Base-by-base conservation (phyloP, 2,329 filamentous ascomycete species). In the Colletotrichum sp. region DNA sequence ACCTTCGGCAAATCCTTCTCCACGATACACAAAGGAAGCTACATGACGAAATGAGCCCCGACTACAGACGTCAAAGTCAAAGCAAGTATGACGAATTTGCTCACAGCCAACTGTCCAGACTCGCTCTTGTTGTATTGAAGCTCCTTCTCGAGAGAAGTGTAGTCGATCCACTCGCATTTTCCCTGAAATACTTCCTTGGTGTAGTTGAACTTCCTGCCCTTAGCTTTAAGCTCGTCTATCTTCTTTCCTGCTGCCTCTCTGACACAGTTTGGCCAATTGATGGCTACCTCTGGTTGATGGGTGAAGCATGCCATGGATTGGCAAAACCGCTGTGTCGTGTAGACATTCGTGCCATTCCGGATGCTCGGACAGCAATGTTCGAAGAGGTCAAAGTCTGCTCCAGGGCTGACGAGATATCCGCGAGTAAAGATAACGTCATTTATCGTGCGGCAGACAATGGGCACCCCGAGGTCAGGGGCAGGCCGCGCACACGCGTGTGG, bases 1-100 rank as follows among this genome's bases (percentile, higher is more conserved):
- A 13, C 43, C 43, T 21, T 52, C 1, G 10, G 5, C n/a, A 7
- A 21, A n/a, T 13, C 10, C 6, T 4, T 52, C 43, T n/a, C 1
- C 18, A 2, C 0, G 0, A 1, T 21, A 48, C 1, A 48, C 18
- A 10, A 34, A 0, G 32, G 32, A 34, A 48, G n/a, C n/a, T 48
- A 48, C 43, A 48, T 3, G 43, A 52, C 0, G n/a, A 21, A 52
- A 4, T 52, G n/a, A 52, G n/a, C n/a, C 43, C n/a, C 43, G 0
- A 52, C 4, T 52, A 52, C 1, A 5, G 43, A 52, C 2, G 24
- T 4, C 0, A 62, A 32, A 21, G 58, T 32, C 18, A 62, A 3
- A n/a, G 30, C 30, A 13, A 36, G 58, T 0, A 62, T n/a, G n/a
- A 62, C 26, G 18, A 2, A 62, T 26, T 62, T 62, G 58, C 58